Evolutionary conservation across 1,284 basidiomycete species (phyloP), one percentile per base, ranked within the genome.

Genomic region (Boletus semigastroideus): DNA sequence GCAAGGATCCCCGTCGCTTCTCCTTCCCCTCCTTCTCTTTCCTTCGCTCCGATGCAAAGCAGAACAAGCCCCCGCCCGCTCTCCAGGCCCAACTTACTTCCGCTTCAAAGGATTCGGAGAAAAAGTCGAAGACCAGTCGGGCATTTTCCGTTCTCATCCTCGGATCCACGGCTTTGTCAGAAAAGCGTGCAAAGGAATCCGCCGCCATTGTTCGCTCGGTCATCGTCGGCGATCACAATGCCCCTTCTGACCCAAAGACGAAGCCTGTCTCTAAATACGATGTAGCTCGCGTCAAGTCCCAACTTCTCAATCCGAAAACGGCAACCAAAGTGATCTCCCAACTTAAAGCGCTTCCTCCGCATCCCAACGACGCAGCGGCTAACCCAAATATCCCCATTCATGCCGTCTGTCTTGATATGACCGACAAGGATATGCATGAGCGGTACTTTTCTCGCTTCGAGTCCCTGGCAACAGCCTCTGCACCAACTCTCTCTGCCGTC

Each of bases 241-340:
- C 66, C 27, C 58, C 66, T 27, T 63, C 69, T 5, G 58, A 70
- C 12, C 30, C 41, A 8, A 53, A 22, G 47, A 68, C 72, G 14
- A 73, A 72, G 52, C 56, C 67, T 25, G 54, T 74, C 19, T 75
- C 81, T 20, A 76, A 72, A 56, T 73, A 78, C 13, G 78, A 83
- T 61, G 63, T 88, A 52, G 80, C 72, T 63, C 87, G 84, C 66
- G 78, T 86, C 66, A 92, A 90, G 71, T 75, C 82, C 13, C 79
- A 84, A 69, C 78, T 91, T 19, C 72, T 82, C 57, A 65, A 83
- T 42, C 81, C 84, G 22, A 84, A 84, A 66, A 73, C 78, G 16
- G 89, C 87, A 25, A 82, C 83, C 64, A 83, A 78, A 61, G 74
- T 91, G 55, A 88, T 91, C 58, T 72, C 77, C 14, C 81, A 89